Conservation (phyloP, 768 basidiomycete genomes). For the Gautieria morchelliformis region DNA sequence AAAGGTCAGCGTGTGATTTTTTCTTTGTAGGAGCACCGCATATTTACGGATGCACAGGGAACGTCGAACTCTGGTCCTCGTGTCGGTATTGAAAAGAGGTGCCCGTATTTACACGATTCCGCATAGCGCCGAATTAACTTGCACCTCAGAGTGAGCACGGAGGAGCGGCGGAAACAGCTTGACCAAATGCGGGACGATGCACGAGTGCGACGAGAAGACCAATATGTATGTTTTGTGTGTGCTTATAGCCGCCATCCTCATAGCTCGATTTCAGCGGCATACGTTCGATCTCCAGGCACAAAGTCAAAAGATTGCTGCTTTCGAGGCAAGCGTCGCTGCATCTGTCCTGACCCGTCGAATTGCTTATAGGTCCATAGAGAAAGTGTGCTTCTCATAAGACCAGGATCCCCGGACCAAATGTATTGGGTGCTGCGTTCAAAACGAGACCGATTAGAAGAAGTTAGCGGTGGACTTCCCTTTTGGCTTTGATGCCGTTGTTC, state of each 20-base stretch:
- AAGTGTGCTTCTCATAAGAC: neutral
- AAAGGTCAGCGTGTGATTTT: conserved; percentile 1
- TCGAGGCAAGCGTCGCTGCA: conserved; percentile 11
- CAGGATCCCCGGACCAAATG: neutral
- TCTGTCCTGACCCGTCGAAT: neutral
- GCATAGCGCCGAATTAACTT: neutral
- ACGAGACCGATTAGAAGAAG: neutral
- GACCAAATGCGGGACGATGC: conserved; percentile 65
- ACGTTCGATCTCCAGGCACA: conserved; percentile 19
- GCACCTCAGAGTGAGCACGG: conserved; percentile 33
- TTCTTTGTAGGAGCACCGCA: neutral
- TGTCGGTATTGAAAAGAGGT: conserved; percentile 2
- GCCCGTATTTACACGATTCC: neutral
- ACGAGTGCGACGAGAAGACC: conserved; percentile 25
- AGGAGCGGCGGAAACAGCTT: conserved; percentile 59
- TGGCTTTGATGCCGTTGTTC: too few relatives aligned
- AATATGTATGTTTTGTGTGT: conserved; percentile 4
- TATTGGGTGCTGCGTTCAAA: conserved; percentile 5
- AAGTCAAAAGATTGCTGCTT: conserved; percentile 16
- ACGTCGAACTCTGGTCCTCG: conserved; percentile 2
- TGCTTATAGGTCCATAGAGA: neutral
- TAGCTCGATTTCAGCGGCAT: conserved; percentile 10
- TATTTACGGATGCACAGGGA: neutral
- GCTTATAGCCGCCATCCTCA: neutral
- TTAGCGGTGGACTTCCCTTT: too few relatives aligned